Conservation (phyloP, 306 rosid genomes). For the Luffa acutangula region DNA sequence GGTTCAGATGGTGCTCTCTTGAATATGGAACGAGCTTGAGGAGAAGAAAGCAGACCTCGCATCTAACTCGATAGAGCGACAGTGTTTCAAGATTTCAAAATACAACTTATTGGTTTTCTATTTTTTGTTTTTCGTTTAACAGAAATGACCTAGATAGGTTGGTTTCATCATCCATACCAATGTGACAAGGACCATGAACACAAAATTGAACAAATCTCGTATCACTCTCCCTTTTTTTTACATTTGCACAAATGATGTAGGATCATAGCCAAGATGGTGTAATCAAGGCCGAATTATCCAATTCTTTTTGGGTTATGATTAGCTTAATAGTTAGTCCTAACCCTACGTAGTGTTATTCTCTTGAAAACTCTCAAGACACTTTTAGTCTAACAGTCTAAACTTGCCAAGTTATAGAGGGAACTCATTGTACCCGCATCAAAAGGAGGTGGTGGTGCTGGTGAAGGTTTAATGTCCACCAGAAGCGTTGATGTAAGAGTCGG, state of each 20-base stretch:
- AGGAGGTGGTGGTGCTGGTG: slow-evolving; percentile 93
- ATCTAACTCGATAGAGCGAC: not conserved
- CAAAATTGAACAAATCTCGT: not conserved
- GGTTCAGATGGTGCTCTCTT: not conserved
- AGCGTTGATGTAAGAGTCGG: slow-evolving; percentile 99
- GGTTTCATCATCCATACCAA: not conserved
- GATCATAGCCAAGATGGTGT: not conserved
- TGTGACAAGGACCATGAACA: not conserved
- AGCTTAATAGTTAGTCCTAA: not conserved
- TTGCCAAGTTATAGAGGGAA: slow-evolving; percentile 87
- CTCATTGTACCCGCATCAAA: slow-evolving; percentile 73
- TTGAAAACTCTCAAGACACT: not conserved
- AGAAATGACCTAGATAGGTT: not conserved
- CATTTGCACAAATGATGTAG: not conserved
- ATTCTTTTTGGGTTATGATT: not conserved
- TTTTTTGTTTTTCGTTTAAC: not conserved
- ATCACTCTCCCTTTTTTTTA: not conserved
- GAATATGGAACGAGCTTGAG: not conserved
- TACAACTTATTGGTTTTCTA: not conserved
- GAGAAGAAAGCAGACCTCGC: not conserved
- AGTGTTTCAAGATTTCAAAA: not conserved
- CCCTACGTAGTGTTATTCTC: not conserved
- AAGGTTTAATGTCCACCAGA: slow-evolving; percentile 94
- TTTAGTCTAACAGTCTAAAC: slow-evolving; percentile 63
- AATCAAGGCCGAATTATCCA: not conserved